Evolutionary conservation across 192 early-diverging fungal genomes (phyloP), one percentile per base, ranked within the genome.

Genomic region (Backusella morwellensis): DNA sequence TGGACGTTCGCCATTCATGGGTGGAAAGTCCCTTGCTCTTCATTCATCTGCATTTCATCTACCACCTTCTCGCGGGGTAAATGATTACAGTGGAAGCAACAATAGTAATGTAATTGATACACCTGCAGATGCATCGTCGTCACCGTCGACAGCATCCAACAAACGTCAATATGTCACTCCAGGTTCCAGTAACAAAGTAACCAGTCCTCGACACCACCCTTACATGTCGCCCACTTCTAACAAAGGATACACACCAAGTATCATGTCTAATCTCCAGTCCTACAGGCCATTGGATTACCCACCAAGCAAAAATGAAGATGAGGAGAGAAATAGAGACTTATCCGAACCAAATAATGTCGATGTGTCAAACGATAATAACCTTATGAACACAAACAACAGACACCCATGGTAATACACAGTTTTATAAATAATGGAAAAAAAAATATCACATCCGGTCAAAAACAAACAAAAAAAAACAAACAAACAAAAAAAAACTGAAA

Each of bases 21-120:
- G 56, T 9, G 56, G 56, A 63, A 63, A 63, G 23, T 29, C 56
- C 56, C 56, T 63, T 63, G 35, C 29, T 68, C 35, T 68, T 35
- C 67, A 68, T 44, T 72, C 70, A 42, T 72, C 70, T 72, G 70
- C 70, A 72, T 72, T 72, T 44, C 70, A 72, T 72, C 42, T 50
- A 50, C 70, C 70, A 19, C 44, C 70, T 50, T 72, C 70, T 19
- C 70, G 70, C 34, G 70, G 41, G 14, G 21, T n/a, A 4, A 38
- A 38, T 23, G 68, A 70, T n/a, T 72, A 72, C 34, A 63, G 26
- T 29, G 26, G 56, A 23, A 63, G 26, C 26, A 63, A 63, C 2
- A 29, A 26, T 26, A 63, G 8, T 63, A 63, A 3, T 63, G 12
- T 29, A 9, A 29, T 63, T 26, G 70, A 72, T 47, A 32, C 70